These are phyloP conservation scores for Fusarium brachygibbosum DNA, from an alignment of 2,329 filamentous ascomycete species.

Conservation along the genomic window DNA sequence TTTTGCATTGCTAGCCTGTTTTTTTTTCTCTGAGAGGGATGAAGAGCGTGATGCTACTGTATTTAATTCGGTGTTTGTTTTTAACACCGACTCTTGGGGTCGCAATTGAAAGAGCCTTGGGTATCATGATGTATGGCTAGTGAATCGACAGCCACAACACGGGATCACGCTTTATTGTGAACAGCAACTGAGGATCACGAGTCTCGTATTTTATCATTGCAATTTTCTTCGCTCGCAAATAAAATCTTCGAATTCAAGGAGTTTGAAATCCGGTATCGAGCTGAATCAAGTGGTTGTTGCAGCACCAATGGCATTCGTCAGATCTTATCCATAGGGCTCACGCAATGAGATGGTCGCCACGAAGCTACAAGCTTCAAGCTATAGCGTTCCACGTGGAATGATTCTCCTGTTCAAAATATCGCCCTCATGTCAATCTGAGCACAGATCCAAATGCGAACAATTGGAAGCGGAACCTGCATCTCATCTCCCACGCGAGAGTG, in stretches of 20 bases:
- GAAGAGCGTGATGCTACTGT: not conserved
- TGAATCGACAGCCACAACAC: not conserved
- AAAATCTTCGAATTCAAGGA: not conserved
- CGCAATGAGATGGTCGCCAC: not conserved
- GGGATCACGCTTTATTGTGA: not conserved
- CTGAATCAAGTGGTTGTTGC: too few species aligned
- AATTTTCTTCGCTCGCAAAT: not conserved
- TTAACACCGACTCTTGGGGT: not conserved
- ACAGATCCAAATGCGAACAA: not conserved
- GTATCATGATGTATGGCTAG: not conserved
- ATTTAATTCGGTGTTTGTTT: not conserved
- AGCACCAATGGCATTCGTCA: too few species aligned
- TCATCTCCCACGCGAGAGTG: conserved; percentile 21
- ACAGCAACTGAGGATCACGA: not conserved
- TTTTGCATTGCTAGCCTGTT: not conserved
- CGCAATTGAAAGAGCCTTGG: not conserved
- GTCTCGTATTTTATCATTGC: not conserved
- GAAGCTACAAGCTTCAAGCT: too few species aligned
- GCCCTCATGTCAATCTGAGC: not conserved
- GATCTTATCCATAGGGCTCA: not conserved
- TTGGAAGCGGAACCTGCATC: not conserved
- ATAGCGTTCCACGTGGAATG: conserved; percentile 26
- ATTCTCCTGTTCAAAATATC: not conserved
- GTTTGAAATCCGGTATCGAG: not conserved
- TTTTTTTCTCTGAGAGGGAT: not conserved